A percentile compares a stretch with the other conserved stretches of the same genome.
These are phyloP conservation scores for Trypanosoma melophagium DNA, from an alignment of 208 protist genomes.

Conservation along the genomic window DNA sequence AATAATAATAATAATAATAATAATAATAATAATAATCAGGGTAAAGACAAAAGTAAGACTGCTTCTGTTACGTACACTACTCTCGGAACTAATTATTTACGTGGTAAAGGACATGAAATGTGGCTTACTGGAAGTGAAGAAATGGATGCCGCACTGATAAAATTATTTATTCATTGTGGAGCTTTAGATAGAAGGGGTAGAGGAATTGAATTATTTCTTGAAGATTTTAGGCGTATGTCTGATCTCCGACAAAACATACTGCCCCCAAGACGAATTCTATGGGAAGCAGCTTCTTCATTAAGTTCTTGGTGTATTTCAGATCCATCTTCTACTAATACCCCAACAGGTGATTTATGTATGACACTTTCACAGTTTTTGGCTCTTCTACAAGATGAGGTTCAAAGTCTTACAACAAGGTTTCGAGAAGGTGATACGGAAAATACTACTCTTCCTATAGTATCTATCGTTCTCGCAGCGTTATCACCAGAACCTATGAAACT, in stretches of 20 bases:
- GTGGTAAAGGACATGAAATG: neutral
- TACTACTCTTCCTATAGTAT: conserved; percentile 42
- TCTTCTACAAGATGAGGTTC: conserved; percentile 16
- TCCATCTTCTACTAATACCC: neutral
- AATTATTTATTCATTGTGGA: conserved; percentile 31
- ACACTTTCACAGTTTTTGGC: conserved; percentile 12
- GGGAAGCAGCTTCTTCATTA: conserved; percentile 7
- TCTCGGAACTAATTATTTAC: neutral
- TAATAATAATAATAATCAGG: too few species aligned
- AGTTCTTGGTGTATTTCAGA: neutral
- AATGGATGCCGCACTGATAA: conserved; percentile 10
- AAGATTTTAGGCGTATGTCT: conserved; percentile 18
- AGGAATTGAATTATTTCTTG: conserved; percentile 10
- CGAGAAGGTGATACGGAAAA: neutral
- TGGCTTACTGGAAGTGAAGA: conserved; percentile 23
- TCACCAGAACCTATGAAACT: conserved; percentile 36
- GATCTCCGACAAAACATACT: conserved; percentile 9
- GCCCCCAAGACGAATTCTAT: conserved; percentile 19
- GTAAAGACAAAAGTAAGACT: too few species aligned
- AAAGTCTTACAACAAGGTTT: neutral
- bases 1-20: neutral
- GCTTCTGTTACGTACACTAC: neutral
- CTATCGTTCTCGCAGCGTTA: conserved; percentile 49
- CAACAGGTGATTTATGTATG: neutral
- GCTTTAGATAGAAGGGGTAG: conserved; percentile 5